Conservation (phyloP, 2,329 filamentous ascomycete species). For the Aspergillus sp. region DNA sequence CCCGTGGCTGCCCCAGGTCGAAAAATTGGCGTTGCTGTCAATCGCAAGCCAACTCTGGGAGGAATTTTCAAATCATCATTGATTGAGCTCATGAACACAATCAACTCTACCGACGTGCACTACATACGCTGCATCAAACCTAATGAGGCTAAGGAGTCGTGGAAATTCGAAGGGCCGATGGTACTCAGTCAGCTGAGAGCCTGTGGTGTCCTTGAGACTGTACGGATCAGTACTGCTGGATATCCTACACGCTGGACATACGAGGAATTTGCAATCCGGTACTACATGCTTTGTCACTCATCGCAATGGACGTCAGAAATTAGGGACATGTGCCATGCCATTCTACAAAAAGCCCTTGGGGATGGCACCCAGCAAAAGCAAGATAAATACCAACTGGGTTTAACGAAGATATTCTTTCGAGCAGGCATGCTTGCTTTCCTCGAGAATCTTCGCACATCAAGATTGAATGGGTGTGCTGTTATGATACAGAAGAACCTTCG, state of each 20-base stretch:
- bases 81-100: slow-evolving; percentile 97
- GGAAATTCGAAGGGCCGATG: slow-evolving; percentile 99
- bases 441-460: slow-evolving; percentile 86
- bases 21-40: slow-evolving; percentile 87
- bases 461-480: slow-evolving; percentile 89
- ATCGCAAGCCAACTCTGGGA: slow-evolving; percentile 93
- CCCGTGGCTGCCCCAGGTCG: slow-evolving; percentile 70
- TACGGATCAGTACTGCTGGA: slow-evolving; percentile 93
- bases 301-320: slow-evolving; percentile 91
- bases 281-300: slow-evolving; percentile 96
- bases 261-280: slow-evolving; percentile 94
- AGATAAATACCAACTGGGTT: slow-evolving; percentile 95
- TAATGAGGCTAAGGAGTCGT: slow-evolving; percentile 93
- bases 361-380: slow-evolving; percentile 70
- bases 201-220: slow-evolving; percentile 97
- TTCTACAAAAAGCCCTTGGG: slow-evolving; percentile 83
- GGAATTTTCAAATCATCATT: slow-evolving; percentile 98
- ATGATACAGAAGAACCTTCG: slow-evolving; percentile 99
- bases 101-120: slow-evolving; percentile 96
- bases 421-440: slow-evolving; percentile 98
- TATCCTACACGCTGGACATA: slow-evolving; percentile 99
- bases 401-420: slow-evolving; percentile 99
- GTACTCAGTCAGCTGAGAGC: slow-evolving; percentile 94
- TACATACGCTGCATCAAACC: slow-evolving; percentile 99
- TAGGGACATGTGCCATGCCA: slow-evolving; percentile 88